Evolutionary conservation across 2,329 filamentous ascomycete genomes (phyloP).

Genomic region (Exserohilum rostratum): DNA sequence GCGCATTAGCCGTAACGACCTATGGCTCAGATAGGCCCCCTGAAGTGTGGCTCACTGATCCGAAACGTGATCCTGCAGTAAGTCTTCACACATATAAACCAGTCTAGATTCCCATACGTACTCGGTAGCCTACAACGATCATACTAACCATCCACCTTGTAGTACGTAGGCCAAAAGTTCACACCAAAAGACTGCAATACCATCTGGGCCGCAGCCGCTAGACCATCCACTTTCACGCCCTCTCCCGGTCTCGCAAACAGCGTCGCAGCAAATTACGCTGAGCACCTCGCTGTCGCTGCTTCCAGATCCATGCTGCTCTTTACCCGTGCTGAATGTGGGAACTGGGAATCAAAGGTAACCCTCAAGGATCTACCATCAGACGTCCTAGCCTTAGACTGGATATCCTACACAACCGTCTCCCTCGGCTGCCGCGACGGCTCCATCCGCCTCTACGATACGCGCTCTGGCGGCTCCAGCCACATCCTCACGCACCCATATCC

Average conservation of each 20-base stretch:
- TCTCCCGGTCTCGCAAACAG: slow-evolving; percentile 15
- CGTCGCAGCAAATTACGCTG: slow-evolving; percentile 27
- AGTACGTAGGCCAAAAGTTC: slow-evolving; percentile 36
- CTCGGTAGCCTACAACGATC: not conserved
- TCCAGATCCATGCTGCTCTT: slow-evolving; percentile 34
- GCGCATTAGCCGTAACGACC: slow-evolving; percentile 39
- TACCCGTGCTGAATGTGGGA: slow-evolving; percentile 23
- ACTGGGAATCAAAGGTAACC: slow-evolving; percentile 24
- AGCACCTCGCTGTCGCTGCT: slow-evolving; percentile 43
- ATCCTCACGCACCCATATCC: slow-evolving; percentile 36
- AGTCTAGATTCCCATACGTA: not conserved
- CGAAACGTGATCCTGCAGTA: slow-evolving; percentile 30
- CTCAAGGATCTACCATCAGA: slow-evolving; percentile 29
- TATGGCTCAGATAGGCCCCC: slow-evolving; percentile 38
- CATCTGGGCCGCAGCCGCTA: slow-evolving; percentile 38
- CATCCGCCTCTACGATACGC: slow-evolving; percentile 43
- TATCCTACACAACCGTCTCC: slow-evolving; percentile 36
- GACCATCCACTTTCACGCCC: slow-evolving; percentile 23
- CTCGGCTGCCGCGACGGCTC: slow-evolving; percentile 42
- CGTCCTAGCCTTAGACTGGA: slow-evolving; percentile 44
- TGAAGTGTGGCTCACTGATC: slow-evolving; percentile 34
- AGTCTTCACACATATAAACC: not conserved
- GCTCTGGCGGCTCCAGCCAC: slow-evolving; percentile 30
- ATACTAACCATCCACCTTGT: not conserved
- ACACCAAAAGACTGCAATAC: slow-evolving; percentile 31